Evolutionary conservation across 805 yeast species (phyloP).

Genomic region (Lipomyces yamadae): DNA sequence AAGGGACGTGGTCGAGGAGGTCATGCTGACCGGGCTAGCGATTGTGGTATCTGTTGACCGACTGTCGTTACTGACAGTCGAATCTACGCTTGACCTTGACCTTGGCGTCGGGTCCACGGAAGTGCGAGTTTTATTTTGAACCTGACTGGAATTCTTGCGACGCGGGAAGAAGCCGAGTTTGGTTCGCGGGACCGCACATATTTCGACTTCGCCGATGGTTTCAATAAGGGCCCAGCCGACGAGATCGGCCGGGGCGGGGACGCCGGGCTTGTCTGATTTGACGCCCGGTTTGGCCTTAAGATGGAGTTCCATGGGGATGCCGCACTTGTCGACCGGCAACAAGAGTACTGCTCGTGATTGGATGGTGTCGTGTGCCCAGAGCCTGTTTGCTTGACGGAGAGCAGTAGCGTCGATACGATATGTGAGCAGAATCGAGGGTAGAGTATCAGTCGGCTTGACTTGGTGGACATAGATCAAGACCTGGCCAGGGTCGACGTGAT

Average conservation of each 20-base stretch:
- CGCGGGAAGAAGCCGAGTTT: constrained; percentile 28
- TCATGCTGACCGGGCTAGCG: neutral
- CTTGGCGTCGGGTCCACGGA: constrained; percentile 6
- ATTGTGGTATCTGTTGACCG: neutral
- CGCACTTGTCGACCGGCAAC: constrained; percentile 37
- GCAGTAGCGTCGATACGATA: constrained; percentile 33
- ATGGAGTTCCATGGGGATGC: constrained; percentile 24
- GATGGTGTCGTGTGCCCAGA: constrained; percentile 39
- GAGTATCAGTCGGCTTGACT: constrained; percentile 36
- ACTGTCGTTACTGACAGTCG: neutral
- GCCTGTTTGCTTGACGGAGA: constrained; percentile 35
- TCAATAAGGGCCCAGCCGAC: constrained; percentile 30
- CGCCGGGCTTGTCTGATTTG: constrained; percentile 15
- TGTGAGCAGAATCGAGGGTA: constrained; percentile 34
- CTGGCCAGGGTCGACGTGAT: constrained; percentile 8
- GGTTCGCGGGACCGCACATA: constrained; percentile 24
- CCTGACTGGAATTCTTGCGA: neutral
- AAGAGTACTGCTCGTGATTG: constrained; percentile 36
- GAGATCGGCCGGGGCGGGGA: constrained; percentile 13
- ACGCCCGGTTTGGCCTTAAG: constrained; percentile 17
- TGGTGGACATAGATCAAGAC: constrained; percentile 37
- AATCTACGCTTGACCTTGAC: constrained; percentile 14
- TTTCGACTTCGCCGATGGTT: constrained; percentile 29
- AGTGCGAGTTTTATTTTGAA: neutral
- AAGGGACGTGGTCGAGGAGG: neutral